phyloP scores from a whole-genome alignment of 495 filamentous ascomycete genomes.

The Tuber umbilicatum region DNA sequence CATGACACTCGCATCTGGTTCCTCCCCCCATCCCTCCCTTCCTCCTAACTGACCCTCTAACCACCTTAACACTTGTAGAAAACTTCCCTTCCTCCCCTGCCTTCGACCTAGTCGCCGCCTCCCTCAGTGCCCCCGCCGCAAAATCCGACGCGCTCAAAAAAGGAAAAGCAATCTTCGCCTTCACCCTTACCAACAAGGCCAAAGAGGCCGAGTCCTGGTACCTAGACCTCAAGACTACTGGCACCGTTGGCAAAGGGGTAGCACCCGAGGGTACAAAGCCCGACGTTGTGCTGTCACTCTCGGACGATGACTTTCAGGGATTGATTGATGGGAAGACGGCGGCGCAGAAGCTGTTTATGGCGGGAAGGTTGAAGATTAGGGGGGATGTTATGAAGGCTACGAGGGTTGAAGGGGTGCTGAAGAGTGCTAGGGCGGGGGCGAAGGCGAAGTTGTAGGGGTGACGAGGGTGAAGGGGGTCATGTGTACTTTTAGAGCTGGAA shows the following conservation, averaged over 20 bases:
- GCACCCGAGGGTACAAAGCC: conserved; percentile 65
- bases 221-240: conserved; percentile 90
- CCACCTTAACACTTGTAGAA: conserved; percentile 51
- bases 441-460: conserved; percentile 70
- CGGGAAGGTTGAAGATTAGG: conserved; percentile 93
- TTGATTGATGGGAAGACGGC: conserved; percentile 84
- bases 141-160: conserved; percentile 82
- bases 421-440: conserved; percentile 66
- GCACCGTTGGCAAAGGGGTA: conserved; percentile 68
- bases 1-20: conserved; percentile 25
- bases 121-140: conserved; percentile 61
- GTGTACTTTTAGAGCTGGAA: conserved; percentile 3
- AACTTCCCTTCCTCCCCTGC: conserved; percentile 81
- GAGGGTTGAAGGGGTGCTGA: conserved; percentile 77
- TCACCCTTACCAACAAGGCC: conserved; percentile 79
- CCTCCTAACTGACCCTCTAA: neutral
- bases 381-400: conserved; percentile 99
- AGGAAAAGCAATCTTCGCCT: conserved; percentile 80
- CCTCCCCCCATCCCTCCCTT: neutral
- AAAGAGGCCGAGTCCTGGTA: conserved; percentile 79
- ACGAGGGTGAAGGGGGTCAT: neutral
- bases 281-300: conserved; percentile 74
- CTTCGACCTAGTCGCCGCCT: conserved; percentile 78
- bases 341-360: conserved; percentile 93
- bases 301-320: conserved; percentile 76